Evolutionary conservation across 2,329 filamentous ascomycete genomes (phyloP).

Genomic region (Sporothrix brasiliensis): DNA sequence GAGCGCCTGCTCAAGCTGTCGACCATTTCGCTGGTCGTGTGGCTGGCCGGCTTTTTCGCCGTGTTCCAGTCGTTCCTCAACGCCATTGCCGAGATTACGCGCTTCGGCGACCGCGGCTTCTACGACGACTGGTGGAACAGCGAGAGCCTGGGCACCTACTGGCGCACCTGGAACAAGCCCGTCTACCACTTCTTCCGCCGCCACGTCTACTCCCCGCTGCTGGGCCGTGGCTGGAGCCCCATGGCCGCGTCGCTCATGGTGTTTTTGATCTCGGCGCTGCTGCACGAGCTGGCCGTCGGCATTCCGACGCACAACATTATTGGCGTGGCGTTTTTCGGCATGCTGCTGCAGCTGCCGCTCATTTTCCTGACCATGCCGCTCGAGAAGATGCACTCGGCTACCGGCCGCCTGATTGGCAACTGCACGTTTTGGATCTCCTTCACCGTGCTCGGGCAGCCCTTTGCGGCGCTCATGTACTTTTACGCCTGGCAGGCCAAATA

Average conservation of each 20-base stretch:
- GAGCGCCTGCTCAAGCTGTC: constrained; percentile 93
- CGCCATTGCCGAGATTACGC: constrained; percentile 83
- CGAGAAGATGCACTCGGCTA: constrained; percentile 74
- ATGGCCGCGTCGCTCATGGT: constrained; percentile 74
- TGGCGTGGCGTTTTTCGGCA: constrained; percentile 88
- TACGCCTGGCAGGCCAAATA: constrained; percentile 99
- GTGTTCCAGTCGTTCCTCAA: constrained; percentile 93
- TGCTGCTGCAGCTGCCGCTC: constrained; percentile 89
- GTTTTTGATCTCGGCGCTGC: constrained; percentile 82
- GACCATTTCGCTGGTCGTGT: constrained; percentile 93
- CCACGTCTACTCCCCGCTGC: constrained; percentile 86
- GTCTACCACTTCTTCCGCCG: constrained; percentile 96
- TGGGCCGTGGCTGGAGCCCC: constrained; percentile 79
- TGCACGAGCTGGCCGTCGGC: constrained; percentile 92
- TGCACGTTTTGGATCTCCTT: constrained; percentile 96
- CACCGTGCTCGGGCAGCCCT: constrained; percentile 90
- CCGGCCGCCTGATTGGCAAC: constrained; percentile 82
- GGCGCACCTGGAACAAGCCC: constrained; percentile 97
- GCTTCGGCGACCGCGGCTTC: constrained; percentile 90
- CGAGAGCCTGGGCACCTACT: constrained; percentile 81
- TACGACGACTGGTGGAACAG: constrained; percentile 99
- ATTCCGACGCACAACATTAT: constrained; percentile 93
- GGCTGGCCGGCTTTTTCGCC: constrained; percentile 96
- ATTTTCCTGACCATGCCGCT: constrained; percentile 79
- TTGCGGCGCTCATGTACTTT: constrained; percentile 91